These are phyloP conservation scores for Ogataea trehalophila DNA, from an alignment of 805 yeast species.

Conservation along the genomic window DNA sequence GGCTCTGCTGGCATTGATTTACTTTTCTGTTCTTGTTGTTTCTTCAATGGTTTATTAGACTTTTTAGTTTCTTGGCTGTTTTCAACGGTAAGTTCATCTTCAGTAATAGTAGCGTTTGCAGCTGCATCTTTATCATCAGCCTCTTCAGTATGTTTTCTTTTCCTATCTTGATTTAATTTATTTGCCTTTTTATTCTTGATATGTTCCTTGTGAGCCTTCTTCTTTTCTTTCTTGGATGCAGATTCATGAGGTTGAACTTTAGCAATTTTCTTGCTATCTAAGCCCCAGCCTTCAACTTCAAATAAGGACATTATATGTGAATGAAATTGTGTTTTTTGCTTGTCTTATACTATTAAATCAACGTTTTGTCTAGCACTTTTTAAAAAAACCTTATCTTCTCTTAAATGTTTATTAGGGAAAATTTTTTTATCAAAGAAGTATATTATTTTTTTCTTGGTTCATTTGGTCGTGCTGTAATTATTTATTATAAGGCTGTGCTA, in stretches of 20 bases:
- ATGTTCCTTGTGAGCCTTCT: slow-evolving; percentile 15
- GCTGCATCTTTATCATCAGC: background rate
- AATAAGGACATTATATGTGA: slow-evolving; percentile 55
- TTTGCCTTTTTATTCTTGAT: slow-evolving; percentile 6
- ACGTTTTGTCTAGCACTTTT: too few species aligned
- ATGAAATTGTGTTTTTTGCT: too few species aligned
- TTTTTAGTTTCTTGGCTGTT: background rate
- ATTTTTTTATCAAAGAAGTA: too few species aligned
- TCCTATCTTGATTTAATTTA: slow-evolving; percentile 2
- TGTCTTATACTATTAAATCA: too few species aligned
- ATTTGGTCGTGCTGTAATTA: too few species aligned
- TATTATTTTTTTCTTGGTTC: too few species aligned
- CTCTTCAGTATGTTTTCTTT: slow-evolving; percentile 2
- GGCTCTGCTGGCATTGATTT: background rate
- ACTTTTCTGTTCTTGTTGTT: background rate
- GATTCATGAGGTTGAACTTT: slow-evolving; percentile 30
- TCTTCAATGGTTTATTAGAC: background rate
- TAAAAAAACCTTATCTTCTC: too few species aligned
- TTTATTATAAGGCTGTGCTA: too few species aligned
- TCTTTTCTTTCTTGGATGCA: slow-evolving; percentile 15
- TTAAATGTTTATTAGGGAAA: too few species aligned
- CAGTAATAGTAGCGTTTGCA: too few species aligned
- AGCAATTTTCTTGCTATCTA: slow-evolving; percentile 50
- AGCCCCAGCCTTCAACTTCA: slow-evolving; percentile 79
- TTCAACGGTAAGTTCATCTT: background rate